These are phyloP conservation scores for Ceratocystis eucalypticola DNA, from an alignment of 2,329 filamentous ascomycete species.

Conservation along the genomic window DNA sequence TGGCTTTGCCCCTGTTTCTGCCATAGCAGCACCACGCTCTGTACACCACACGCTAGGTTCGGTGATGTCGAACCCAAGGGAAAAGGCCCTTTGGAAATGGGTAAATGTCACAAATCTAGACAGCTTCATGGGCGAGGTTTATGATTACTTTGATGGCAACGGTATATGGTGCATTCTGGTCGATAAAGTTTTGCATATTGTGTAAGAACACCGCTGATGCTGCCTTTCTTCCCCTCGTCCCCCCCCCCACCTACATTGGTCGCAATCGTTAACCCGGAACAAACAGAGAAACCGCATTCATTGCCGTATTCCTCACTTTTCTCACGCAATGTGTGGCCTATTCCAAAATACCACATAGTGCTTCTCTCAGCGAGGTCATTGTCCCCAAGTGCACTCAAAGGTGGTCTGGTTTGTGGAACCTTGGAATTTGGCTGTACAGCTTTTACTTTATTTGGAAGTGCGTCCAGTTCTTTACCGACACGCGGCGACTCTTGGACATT, in stretches of 20 bases:
- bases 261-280: not conserved
- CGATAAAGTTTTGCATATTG: constrained; percentile 54
- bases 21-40: not conserved
- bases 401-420: constrained; percentile 64
- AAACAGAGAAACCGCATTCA: constrained; percentile 61
- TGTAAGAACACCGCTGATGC: constrained; percentile 38
- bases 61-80: constrained; percentile 28
- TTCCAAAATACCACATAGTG: constrained; percentile 53
- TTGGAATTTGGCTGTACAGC: constrained; percentile 70
- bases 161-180: constrained; percentile 77
- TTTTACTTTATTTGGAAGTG: constrained; percentile 76
- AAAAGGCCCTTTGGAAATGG: constrained; percentile 84
- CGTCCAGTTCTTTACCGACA: constrained; percentile 59
- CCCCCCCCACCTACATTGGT: not conserved
- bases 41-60: constrained; percentile 7
- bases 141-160: constrained; percentile 71
- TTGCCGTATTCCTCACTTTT: constrained; percentile 70
- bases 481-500: constrained; percentile 60
- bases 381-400: constrained; percentile 61
- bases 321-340: constrained; percentile 80
- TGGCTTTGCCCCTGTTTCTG: not conserved
- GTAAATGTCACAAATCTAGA: constrained; percentile 83
- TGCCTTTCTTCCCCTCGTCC: not conserved
- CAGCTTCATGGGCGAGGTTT: constrained; percentile 71
- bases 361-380: constrained; percentile 38